Conservation (phyloP, 2,329 filamentous ascomycete genomes). For the Paracorniculantispora psalliotae region DNA sequence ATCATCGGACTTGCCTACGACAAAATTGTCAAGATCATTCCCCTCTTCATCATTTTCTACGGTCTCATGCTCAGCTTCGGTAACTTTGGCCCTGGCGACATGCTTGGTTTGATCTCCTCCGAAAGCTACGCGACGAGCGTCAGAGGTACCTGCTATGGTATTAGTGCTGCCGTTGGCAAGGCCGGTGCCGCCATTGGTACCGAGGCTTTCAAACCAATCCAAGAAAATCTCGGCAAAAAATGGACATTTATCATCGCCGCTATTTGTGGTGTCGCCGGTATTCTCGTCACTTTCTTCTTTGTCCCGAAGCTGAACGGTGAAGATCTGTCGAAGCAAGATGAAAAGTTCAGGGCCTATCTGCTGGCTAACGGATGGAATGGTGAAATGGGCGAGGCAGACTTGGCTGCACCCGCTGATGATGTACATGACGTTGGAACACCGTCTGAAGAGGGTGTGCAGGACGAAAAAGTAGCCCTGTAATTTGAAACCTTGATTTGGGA, state of each 20-base stretch:
- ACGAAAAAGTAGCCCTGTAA: neutral
- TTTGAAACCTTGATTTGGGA: neutral
- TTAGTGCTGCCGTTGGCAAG: conserved; percentile 48
- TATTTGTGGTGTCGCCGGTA: conserved; percentile 42
- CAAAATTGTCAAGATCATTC: conserved; percentile 42
- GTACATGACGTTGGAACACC: conserved; percentile 1
- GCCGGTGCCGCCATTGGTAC: conserved; percentile 47
- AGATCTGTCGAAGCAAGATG: conserved; percentile 38
- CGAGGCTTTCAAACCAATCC: conserved; percentile 44
- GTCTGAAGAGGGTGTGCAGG: neutral
- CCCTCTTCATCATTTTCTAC: conserved; percentile 48
- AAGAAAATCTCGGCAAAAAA: conserved; percentile 38
- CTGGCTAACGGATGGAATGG: conserved; percentile 41
- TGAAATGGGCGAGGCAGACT: conserved; percentile 32
- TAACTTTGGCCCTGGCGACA: conserved; percentile 47
- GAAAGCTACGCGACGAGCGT: conserved; percentile 50
- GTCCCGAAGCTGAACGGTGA: conserved; percentile 41
- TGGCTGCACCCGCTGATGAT: conserved; percentile 6
- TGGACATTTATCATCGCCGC: conserved; percentile 50
- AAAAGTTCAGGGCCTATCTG: conserved; percentile 39
- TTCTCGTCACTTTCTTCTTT: conserved; percentile 44
- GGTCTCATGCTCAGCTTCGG: conserved; percentile 46
- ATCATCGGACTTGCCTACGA: conserved; percentile 46
- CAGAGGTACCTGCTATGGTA: conserved; percentile 44
- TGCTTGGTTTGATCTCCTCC: conserved; percentile 44